Evolutionary conservation across 768 basidiomycete species (phyloP), one percentile per base, ranked within the genome.

Genomic region (Udeniomyces megalosporus): DNA sequence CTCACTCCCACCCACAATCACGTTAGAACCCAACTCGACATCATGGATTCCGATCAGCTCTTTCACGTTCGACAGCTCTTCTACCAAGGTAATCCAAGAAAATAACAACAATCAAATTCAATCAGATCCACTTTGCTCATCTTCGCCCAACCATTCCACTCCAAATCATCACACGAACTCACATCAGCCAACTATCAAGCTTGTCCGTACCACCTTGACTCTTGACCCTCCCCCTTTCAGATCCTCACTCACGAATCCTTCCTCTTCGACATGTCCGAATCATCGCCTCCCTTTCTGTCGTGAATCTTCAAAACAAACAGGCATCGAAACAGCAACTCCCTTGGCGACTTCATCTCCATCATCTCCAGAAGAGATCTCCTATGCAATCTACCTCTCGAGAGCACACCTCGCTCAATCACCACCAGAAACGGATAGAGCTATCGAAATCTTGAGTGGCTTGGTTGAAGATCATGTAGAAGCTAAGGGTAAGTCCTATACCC

Each of bases 41-140:
- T 1, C 42, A 61, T 61, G 60, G 60, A 60, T 28, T 59, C 58
- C 26, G 63, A 65, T 38, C 63, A 73, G 59, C 74, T 85, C 4
- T 86, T 84, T 72, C 79, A 81, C 67, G 74, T 83, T 73, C 83
- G 81, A 71, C 82, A 87, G 64, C 85, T 85, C 67, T 89, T 88
- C 70, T 78, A 81, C 38, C 80, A 88, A 26, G 84, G 84, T 84
- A 72, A 58, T 68, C 67, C 61, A n/a, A n/a, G n/a, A n/a, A n/a
- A n/a, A n/a, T n/a, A n/a, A n/a, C 26, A n/a, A 42, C 45, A 29
- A 44, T 14, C 32, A 31, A 6, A 3, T 24, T 4, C 22, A 4
- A 31, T 26, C 22, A 3, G 22, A 1, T 15, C 32, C 57, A 7
- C 17, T 24, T 49, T 26, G 17, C 31, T 35, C 42, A 52, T 51